These are phyloP conservation scores for Melampsora larici-populina DNA, from an alignment of 1,284 basidiomycete genomes.

Conservation along the genomic window DNA sequence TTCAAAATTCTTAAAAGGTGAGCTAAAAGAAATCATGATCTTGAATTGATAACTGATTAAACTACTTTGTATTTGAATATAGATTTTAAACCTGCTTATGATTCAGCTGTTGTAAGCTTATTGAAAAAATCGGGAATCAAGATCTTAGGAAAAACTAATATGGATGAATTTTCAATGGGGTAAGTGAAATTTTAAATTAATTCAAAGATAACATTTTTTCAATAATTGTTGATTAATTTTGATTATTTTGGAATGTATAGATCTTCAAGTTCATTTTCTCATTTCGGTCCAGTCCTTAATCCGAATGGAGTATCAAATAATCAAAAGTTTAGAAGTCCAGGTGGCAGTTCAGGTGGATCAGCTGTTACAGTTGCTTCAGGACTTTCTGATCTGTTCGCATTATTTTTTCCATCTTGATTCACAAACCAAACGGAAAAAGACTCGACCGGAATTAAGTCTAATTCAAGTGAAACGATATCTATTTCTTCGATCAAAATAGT, in stretches of 20 bases:
- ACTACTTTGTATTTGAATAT: too few species aligned
- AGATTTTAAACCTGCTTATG: slow-evolving; percentile 77
- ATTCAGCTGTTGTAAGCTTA: slow-evolving; percentile 75
- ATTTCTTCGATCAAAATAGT: too few species aligned
- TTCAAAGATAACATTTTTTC: slow-evolving; percentile 1
- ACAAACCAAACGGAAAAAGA: too few species aligned
- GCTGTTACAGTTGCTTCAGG: slow-evolving; percentile 75
- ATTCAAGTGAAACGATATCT: too few species aligned
- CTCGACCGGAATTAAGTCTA: slow-evolving; percentile 6
- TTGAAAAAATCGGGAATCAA: slow-evolving; percentile 67
- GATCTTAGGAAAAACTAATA: slow-evolving; percentile 84
- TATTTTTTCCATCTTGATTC: too few species aligned
- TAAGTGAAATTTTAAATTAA: slow-evolving; percentile 54
- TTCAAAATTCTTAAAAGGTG: too few species aligned
- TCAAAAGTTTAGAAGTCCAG: slow-evolving; percentile 60
- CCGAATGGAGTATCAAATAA: slow-evolving; percentile 58
- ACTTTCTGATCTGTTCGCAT: slow-evolving; percentile 75
- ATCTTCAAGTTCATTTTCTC: slow-evolving; percentile 68
- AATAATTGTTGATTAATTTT: slow-evolving; percentile 7
- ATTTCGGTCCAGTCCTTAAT: slow-evolving; percentile 74
- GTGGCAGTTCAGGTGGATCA: slow-evolving; percentile 78
- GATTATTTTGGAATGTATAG: slow-evolving; percentile 55
- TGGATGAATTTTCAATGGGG: slow-evolving; percentile 99
- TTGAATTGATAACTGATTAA: too few species aligned
- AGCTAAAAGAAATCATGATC: too few species aligned